phyloP scores from a whole-genome alignment of 2,329 filamentous ascomycete genomes.

The Aspergillus fumigatus region DNA sequence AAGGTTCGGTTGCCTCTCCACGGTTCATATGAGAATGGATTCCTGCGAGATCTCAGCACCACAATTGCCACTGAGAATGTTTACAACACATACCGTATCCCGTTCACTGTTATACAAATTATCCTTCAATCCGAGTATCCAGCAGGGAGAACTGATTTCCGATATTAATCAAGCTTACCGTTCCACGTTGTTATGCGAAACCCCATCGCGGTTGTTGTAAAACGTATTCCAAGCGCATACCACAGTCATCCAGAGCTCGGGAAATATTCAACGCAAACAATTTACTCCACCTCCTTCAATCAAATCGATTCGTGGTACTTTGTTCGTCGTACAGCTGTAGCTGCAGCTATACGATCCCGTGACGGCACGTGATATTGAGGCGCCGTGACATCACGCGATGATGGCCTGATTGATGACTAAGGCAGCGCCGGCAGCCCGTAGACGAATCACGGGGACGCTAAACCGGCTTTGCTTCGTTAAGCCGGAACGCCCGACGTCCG shows the following conservation, averaged over 20 bases:
- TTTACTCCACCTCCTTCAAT: not conserved
- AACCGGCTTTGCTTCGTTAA: slow-evolving; percentile 20
- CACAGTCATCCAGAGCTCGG: not conserved
- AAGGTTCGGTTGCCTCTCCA: slow-evolving; percentile 70
- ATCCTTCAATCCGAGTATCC: slow-evolving; percentile 19
- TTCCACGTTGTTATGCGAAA: slow-evolving; percentile 85
- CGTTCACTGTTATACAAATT: slow-evolving; percentile 58
- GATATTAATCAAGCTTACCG: slow-evolving; percentile 48
- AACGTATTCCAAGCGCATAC: slow-evolving; percentile 12
- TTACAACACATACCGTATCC: slow-evolving; percentile 57
- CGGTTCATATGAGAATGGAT: slow-evolving; percentile 80
- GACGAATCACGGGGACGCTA: slow-evolving; percentile 29
- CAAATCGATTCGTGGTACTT: not conserved
- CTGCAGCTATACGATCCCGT: not conserved
- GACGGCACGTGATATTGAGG: slow-evolving; percentile 15
- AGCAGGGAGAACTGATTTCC: not conserved
- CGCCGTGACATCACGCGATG: slow-evolving; percentile 24
- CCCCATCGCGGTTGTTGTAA: slow-evolving; percentile 50
- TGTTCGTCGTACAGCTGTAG: not conserved
- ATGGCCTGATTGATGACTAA: slow-evolving; percentile 14
- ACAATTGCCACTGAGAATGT: not conserved
- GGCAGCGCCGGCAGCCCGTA: not conserved
- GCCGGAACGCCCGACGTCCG: slow-evolving; percentile 20
- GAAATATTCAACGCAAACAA: not conserved
- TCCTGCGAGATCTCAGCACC: slow-evolving; percentile 46